These are phyloP conservation scores for Barnettozyma sp. DNA, from an alignment of 805 yeast species.

Conservation along the genomic window DNA sequence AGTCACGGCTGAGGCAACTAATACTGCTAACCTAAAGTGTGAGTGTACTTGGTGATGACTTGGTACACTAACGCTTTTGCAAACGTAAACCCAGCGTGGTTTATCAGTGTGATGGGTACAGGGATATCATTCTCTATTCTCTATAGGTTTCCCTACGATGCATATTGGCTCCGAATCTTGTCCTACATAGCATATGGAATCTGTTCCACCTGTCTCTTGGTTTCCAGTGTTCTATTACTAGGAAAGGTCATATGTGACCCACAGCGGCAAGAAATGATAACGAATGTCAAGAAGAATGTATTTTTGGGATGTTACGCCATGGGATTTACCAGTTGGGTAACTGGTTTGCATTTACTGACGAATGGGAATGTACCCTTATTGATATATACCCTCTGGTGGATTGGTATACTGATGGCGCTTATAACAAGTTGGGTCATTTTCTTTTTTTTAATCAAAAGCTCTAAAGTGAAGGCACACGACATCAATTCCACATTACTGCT, in stretches of 20 bases:
- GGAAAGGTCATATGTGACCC: slow-evolving; percentile 33
- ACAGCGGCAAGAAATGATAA: slow-evolving; percentile 25
- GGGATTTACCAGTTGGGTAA: slow-evolving; percentile 67
- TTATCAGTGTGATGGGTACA: slow-evolving; percentile 77
- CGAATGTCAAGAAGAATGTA: slow-evolving; percentile 42
- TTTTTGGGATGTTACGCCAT: slow-evolving; percentile 76
- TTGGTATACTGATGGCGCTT: slow-evolving; percentile 48
- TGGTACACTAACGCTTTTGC: neutral
- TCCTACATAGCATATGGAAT: slow-evolving; percentile 60
- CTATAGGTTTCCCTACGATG: slow-evolving; percentile 57
- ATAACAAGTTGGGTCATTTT: slow-evolving; percentile 54
- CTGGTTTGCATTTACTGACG: slow-evolving; percentile 43
- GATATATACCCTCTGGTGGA: slow-evolving; percentile 69
- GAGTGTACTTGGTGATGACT: too few species aligned
- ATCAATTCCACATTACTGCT: slow-evolving; percentile 55
- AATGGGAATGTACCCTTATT: slow-evolving; percentile 32
- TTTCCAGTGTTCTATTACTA: slow-evolving; percentile 36
- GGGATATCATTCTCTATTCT: slow-evolving; percentile 65
- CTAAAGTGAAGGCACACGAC: slow-evolving; percentile 28
- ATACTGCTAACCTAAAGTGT: too few species aligned
- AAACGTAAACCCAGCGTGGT: slow-evolving; percentile 49
- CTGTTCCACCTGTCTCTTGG: slow-evolving; percentile 42
- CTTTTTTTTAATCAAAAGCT: slow-evolving; percentile 35
- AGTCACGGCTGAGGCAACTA: too few species aligned
- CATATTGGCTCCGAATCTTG: slow-evolving; percentile 49